A percentile compares a stretch with the other conserved stretches of the same genome.
These are phyloP conservation scores for Clarireedia hainanense DNA, from an alignment of 2,329 filamentous ascomycete species.

Conservation along the genomic window DNA sequence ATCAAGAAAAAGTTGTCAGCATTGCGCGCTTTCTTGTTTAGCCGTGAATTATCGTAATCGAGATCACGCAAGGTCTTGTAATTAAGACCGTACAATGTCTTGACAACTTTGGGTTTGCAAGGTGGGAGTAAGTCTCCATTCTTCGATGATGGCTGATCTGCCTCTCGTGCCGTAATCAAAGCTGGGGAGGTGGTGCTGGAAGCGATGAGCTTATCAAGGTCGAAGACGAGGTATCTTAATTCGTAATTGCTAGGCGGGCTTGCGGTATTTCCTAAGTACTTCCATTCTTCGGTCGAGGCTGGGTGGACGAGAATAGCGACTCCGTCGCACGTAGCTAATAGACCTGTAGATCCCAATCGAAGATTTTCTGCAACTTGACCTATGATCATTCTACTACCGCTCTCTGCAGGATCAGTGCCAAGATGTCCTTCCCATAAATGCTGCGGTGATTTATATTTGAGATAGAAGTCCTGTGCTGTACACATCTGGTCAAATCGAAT, in stretches of 20 bases:
- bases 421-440: slow-evolving; percentile 14
- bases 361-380: slow-evolving; percentile 18
- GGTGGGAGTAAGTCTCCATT: no score
- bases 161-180: not conserved
- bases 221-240: slow-evolving; percentile 23
- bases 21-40: slow-evolving; percentile 3
- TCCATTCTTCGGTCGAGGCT: slow-evolving; percentile 23
- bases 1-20: slow-evolving; percentile 38
- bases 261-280: slow-evolving; percentile 17
- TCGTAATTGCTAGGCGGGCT: slow-evolving; percentile 3
- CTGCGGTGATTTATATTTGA: slow-evolving; percentile 8
- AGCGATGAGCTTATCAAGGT: slow-evolving; percentile 1
- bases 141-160: no score
- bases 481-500: slow-evolving; percentile 18
- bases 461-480: slow-evolving; percentile 21
- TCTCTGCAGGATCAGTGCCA: slow-evolving; percentile 6
- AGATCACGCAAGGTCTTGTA: slow-evolving; percentile 16
- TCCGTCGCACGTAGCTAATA: slow-evolving; percentile 12
- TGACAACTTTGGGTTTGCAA: no score
- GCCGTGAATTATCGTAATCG: slow-evolving; percentile 15
- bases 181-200: not conserved
- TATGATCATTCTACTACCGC: slow-evolving; percentile 8
- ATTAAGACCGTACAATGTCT: no score
- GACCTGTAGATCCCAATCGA: slow-evolving; percentile 14
- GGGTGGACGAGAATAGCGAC: slow-evolving; percentile 24